Evolutionary conservation across 768 basidiomycete genomes (phyloP).

Genomic region (Sistotremastrum niveocremeum): DNA sequence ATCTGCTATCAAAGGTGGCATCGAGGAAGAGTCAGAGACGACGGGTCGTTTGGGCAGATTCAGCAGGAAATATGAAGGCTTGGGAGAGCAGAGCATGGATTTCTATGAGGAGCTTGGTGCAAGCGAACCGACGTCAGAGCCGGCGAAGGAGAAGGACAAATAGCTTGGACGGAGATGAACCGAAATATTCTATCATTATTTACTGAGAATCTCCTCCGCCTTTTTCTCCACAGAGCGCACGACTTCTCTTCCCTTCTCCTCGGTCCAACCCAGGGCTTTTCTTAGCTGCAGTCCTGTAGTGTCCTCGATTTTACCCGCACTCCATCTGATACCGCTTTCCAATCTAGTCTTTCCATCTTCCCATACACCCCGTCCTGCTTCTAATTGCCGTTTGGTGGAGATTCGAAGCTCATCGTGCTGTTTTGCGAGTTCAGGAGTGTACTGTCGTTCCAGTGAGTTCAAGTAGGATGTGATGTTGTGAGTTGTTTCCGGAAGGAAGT

Average conservation of each 20-base stretch:
- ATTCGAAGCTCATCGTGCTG: slow-evolving; percentile 47
- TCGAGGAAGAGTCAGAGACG: slow-evolving; percentile 56
- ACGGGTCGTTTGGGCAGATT: slow-evolving; percentile 75
- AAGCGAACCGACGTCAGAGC: too few relatives aligned
- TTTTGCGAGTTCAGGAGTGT: slow-evolving; percentile 55
- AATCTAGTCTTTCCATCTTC: slow-evolving; percentile 31
- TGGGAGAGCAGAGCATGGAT: neutral
- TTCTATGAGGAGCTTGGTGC: too few relatives aligned
- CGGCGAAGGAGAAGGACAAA: too few relatives aligned
- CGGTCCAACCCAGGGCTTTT: slow-evolving; percentile 37
- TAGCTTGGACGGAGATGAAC: too few relatives aligned
- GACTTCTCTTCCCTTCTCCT: slow-evolving; percentile 9
- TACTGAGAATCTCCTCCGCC: slow-evolving; percentile 15
- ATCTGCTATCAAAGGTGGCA: slow-evolving; percentile 35
- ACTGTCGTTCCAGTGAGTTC: slow-evolving; percentile 52
- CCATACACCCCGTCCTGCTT: slow-evolving; percentile 38
- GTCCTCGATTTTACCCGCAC: slow-evolving; percentile 47
- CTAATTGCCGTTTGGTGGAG: slow-evolving; percentile 48
- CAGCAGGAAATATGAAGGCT: slow-evolving; percentile 52
- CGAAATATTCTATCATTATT: slow-evolving; percentile 4
- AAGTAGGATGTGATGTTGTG: slow-evolving; percentile 54
- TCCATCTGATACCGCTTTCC: slow-evolving; percentile 29
- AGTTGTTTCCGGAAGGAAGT: slow-evolving; percentile 82
- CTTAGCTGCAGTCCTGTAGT: slow-evolving; percentile 61
- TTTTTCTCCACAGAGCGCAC: slow-evolving; percentile 10